A percentile compares a stretch with the other conserved stretches of the same genome.
These are phyloP conservation scores for Phytophthora hibernalis DNA, from an alignment of 352 stramenopile genomes.

Conservation along the genomic window DNA sequence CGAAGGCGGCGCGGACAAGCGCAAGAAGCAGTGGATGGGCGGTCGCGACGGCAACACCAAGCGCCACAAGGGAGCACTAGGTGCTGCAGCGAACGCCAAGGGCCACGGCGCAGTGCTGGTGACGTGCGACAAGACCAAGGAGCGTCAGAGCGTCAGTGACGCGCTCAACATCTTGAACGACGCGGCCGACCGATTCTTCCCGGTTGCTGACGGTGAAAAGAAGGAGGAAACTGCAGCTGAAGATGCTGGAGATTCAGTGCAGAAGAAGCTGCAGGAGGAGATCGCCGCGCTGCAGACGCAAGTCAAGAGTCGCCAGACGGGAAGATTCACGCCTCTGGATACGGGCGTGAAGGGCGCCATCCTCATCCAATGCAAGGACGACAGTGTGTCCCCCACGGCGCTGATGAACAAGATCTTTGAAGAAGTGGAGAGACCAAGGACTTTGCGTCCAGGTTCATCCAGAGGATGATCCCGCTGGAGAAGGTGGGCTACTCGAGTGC, in stretches of 20 bases:
- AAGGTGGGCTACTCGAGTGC: conserved; percentile 68
- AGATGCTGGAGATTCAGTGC: conserved; percentile 47
- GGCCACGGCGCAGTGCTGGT: conserved; percentile 67
- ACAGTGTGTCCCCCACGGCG: conserved; percentile 49
- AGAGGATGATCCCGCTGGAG: conserved; percentile 79
- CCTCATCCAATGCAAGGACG: conserved; percentile 70
- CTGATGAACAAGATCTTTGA: conserved; percentile 70
- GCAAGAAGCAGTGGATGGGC: conserved; percentile 66
- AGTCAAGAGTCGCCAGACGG: conserved; percentile 65
- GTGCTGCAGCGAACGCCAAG: conserved; percentile 62
- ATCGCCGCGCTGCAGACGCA: conserved; percentile 66
- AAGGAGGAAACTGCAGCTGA: conserved; percentile 27
- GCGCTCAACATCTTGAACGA: conserved; percentile 83
- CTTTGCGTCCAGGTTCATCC: conserved; percentile 79
- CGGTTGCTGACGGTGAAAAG: conserved; percentile 28
- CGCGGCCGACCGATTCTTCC: conserved; percentile 69
- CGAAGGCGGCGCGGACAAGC: conserved; percentile 51
- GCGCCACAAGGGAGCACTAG: conserved; percentile 64
- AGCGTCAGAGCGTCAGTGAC: conserved; percentile 74
- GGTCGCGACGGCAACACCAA: conserved; percentile 51
- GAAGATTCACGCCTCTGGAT: conserved; percentile 74
- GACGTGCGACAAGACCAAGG: conserved; percentile 81
- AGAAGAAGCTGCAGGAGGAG: conserved; percentile 77
- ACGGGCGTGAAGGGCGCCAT: conserved; percentile 79
- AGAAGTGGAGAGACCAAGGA: conserved; percentile 70